Percentiles rank a stretch among this genome's conserved stretches.
Evolutionary conservation across 2,329 filamentous ascomycete genomes (phyloP).

Genomic region (Neobulgaria alba): DNA sequence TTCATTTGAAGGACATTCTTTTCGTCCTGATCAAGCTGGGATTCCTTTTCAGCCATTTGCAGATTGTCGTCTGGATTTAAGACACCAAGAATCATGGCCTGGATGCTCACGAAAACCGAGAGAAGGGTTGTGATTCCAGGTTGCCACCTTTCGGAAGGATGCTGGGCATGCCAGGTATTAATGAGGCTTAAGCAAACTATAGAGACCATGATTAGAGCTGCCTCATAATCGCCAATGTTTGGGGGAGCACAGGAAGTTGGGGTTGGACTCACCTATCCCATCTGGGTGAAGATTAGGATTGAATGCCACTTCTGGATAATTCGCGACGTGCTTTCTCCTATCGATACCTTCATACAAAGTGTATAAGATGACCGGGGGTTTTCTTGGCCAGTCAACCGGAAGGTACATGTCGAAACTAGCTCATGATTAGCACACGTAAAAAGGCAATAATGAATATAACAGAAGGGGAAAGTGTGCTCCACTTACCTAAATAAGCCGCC

Average conservation of each 20-base stretch:
- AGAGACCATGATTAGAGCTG: too few species aligned
- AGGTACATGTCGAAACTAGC: slow-evolving; percentile 19
- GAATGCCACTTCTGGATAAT: too few species aligned
- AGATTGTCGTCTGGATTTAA: slow-evolving; percentile 18
- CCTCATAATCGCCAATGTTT: too few species aligned
- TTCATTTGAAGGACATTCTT: slow-evolving; percentile 14
- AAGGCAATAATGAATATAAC: too few species aligned
- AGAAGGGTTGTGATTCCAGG: slow-evolving; percentile 18
- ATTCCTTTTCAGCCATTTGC: slow-evolving; percentile 10
- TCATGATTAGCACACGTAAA: too few species aligned
- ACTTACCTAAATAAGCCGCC: slow-evolving; percentile 18
- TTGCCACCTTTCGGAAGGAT: slow-evolving; percentile 16
- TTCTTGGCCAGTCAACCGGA: slow-evolving; percentile 12
- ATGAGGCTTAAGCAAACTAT: slow-evolving; percentile 13
- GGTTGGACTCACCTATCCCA: too few species aligned
- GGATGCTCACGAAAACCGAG: slow-evolving; percentile 17
- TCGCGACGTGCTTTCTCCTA: too few species aligned
- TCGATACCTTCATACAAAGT: too few species aligned
- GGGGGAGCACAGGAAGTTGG: too few species aligned
- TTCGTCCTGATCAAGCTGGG: slow-evolving; percentile 5
- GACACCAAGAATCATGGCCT: slow-evolving; percentile 21
- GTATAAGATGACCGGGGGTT: too few species aligned
- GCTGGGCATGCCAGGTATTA: slow-evolving; percentile 14
- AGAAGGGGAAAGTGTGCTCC: too few species aligned
- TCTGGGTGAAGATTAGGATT: slow-evolving; percentile 19